Percentiles rank a stretch among this genome's conserved stretches.
phyloP scores from a whole-genome alignment of 2,329 filamentous ascomycete genomes.

The Elsinoe arachidis region DNA sequence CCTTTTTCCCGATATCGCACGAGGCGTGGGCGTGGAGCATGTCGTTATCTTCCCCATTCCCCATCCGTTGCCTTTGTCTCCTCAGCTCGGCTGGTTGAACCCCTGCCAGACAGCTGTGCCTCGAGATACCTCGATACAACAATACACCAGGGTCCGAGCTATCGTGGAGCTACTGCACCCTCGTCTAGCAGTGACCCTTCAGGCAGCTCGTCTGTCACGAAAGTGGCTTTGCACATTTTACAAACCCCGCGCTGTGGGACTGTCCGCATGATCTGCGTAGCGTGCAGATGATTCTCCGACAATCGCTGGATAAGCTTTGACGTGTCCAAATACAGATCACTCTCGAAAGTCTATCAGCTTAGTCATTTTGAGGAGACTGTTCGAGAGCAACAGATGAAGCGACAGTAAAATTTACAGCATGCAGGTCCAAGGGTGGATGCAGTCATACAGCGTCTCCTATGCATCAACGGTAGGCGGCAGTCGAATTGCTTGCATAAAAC shows the following conservation, averaged over 20 bases:
- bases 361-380: neutral
- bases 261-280: slow-evolving; percentile 8
- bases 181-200: neutral
- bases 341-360: neutral
- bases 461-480: neutral
- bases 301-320: slow-evolving; percentile 8
- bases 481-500: neutral
- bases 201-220: neutral
- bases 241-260: neutral
- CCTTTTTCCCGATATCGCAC: slow-evolving; percentile 10
- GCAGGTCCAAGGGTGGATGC: neutral
- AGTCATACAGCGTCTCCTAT: neutral
- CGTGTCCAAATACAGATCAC: neutral
- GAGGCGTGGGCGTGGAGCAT: neutral
- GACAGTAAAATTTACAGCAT: too few species aligned
- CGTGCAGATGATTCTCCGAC: slow-evolving; percentile 8
- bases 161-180: slow-evolving; percentile 8
- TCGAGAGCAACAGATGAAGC: too few species aligned
- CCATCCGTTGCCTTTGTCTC: neutral
- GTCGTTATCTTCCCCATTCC: neutral
- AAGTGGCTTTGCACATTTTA: neutral
- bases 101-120: neutral
- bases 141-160: neutral
- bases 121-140: slow-evolving; percentile 1
- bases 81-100: neutral